Percentiles rank a stretch among this genome's conserved stretches.
Conservation (phyloP, 75 land plant species). For the Cupressus sempervirens region DNA sequence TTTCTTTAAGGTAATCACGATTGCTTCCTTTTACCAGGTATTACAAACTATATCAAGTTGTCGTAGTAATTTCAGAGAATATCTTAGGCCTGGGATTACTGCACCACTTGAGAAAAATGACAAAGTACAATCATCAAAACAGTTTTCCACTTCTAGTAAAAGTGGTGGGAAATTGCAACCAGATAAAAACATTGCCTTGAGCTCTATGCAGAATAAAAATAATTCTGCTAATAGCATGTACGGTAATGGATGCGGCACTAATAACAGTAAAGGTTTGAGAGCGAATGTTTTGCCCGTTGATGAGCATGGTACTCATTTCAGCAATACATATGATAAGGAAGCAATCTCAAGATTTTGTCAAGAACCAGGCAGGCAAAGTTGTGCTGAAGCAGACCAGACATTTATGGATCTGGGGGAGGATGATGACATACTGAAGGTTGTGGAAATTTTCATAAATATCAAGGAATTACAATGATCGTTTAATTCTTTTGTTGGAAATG, state of each 20-base stretch:
- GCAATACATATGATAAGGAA: constrained; percentile 6
- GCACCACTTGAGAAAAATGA: constrained; percentile 30
- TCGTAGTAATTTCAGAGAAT: constrained; percentile 30
- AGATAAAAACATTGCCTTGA: constrained; percentile 11
- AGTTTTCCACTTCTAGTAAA: constrained; percentile 4
- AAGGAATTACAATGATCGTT: neutral
- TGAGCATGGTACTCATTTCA: constrained; percentile 15
- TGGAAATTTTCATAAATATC: neutral
- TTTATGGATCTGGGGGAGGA: constrained; percentile 49
- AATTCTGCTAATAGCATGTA: constrained; percentile 8
- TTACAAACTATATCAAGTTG: constrained; percentile 54
- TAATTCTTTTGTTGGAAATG: constrained; percentile 10
- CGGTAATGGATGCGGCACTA: constrained; percentile 5
- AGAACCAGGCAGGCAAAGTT: neutral
- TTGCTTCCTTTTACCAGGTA: constrained; percentile 44
- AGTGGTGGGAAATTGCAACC: constrained; percentile 8
- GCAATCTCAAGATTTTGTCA: neutral
- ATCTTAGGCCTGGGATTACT: constrained; percentile 73
- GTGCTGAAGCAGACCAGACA: neutral
- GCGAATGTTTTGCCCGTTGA: neutral
- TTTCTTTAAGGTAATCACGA: neutral
- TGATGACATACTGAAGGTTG: constrained; percentile 78
- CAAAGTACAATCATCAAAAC: neutral
- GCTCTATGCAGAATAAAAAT: constrained; percentile 7
- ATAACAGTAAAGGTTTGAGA: neutral